A percentile compares a stretch with the other conserved stretches of the same genome.
Conservation (phyloP, 164 flowering plant species). For the Piper betle region DNA sequence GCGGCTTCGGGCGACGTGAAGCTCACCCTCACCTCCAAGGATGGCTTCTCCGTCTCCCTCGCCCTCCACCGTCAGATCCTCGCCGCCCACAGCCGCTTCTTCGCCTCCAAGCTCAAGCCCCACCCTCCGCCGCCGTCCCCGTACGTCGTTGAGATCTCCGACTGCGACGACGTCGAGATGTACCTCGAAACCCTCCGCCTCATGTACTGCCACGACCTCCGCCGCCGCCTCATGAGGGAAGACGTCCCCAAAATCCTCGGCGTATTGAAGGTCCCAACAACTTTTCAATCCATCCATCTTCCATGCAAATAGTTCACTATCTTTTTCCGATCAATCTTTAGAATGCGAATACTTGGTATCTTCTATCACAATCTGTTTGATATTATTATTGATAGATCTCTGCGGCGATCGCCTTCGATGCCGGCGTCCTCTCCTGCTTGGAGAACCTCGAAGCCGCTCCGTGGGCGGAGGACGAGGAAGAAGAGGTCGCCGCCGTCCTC, state of each 20-base stretch:
- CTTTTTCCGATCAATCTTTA: neutral
- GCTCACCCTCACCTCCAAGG: constrained; percentile 68
- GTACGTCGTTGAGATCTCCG: constrained; percentile 58
- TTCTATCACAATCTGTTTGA: too few species aligned
- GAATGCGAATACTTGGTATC: neutral
- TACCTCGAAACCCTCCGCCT: constrained; percentile 65
- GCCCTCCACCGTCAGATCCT: constrained; percentile 64
- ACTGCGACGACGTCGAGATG: constrained; percentile 77
- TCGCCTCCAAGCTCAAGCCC: constrained; percentile 53
- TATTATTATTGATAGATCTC: constrained; percentile 37
- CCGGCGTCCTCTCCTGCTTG: constrained; percentile 80
- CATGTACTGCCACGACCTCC: constrained; percentile 83
- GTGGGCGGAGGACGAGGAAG: constrained; percentile 97
- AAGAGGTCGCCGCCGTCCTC: constrained; percentile 65
- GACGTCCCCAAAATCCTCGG: constrained; percentile 78
- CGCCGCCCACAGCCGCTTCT: constrained; percentile 61
- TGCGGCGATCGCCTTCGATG: constrained; percentile 85
- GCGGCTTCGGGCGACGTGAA: constrained; percentile 45
- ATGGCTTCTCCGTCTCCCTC: constrained; percentile 50
- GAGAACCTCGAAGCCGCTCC: constrained; percentile 97
- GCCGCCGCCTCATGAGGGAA: constrained; percentile 68
- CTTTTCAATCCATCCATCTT: neutral
- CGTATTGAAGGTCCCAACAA: constrained; percentile 55
- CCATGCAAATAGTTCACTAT: neutral
- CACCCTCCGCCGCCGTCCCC: constrained; percentile 28